Evolutionary conservation across 495 filamentous ascomycete species (phyloP).

Genomic region (Darksidea phi): DNA sequence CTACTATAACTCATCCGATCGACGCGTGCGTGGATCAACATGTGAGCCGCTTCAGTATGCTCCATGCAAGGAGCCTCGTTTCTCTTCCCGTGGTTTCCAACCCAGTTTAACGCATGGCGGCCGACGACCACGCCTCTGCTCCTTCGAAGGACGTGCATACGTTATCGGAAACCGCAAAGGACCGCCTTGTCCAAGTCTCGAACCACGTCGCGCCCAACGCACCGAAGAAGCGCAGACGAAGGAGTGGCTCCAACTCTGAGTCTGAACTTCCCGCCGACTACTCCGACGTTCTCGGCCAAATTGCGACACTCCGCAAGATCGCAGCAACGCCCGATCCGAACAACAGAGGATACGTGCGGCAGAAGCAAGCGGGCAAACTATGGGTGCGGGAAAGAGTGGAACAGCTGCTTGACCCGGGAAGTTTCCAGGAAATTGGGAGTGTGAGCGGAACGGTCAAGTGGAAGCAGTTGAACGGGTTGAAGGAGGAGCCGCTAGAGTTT

Average conservation of each 20-base stretch:
- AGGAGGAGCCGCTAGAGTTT: constrained; percentile 53
- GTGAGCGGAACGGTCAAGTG: constrained; percentile 59
- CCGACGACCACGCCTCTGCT: constrained; percentile 6
- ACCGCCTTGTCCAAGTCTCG: constrained; percentile 33
- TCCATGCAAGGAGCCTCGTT: constrained; percentile 9
- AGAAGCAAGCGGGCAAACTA: constrained; percentile 64
- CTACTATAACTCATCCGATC: neutral
- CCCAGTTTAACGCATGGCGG: constrained; percentile 9
- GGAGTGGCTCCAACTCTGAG: neutral
- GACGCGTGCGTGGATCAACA: constrained; percentile 1
- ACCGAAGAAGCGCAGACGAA: constrained; percentile 23
- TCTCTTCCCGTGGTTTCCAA: neutral
- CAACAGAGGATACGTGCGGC: constrained; percentile 57
- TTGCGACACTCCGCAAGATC: constrained; percentile 50
- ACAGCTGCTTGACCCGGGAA: constrained; percentile 53
- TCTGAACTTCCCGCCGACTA: constrained; percentile 56
- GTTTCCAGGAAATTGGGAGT: constrained; percentile 58
- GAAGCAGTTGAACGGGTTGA: constrained; percentile 48
- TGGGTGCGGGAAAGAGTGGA: constrained; percentile 63
- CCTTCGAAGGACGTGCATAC: neutral
- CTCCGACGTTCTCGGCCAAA: constrained; percentile 57
- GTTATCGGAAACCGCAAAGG: constrained; percentile 16
- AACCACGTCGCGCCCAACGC: constrained; percentile 29
- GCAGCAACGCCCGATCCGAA: constrained; percentile 54
- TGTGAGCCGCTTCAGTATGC: constrained; percentile 17